Base-by-base conservation (phyloP, 352 stramenopile genomes). In the Globisporangium orthogonon region DNA sequence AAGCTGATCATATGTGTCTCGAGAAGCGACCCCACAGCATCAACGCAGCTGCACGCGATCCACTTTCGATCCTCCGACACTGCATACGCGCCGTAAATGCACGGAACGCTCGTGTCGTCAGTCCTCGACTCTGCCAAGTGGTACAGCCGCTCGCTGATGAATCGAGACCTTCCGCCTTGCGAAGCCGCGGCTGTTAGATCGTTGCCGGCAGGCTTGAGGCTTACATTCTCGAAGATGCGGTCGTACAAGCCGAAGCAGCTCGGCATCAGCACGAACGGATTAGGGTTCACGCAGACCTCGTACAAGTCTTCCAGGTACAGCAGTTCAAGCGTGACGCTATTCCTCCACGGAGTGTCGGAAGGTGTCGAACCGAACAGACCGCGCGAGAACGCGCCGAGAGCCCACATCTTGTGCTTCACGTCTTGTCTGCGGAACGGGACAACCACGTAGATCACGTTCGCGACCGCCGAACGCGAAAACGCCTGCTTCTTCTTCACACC, bases 251-350 rank as follows among this genome's bases (percentile, higher is more conserved):
- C 66, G 59, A 91, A 86, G 54, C 76, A 81, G 46, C 54, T 71
- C 7, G 79, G 71, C 61, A 89, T 73, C 33, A 88, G 56, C 37
- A 71, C 61, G 37, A 79, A 75, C 14, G 82, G 82, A 30, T 71
- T 86, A 18, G 77, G 67, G 40, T 87, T 82, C 40, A 91, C 62
- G 39, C 72, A 67, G 2, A 83, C 73, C 57, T 86, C 76, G 53
- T 84, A 86, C 51, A 91, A 44, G 46, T 91, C 79, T 47, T 91
- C 82, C 45, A 91, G 56, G 35, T 74, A 91, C 35, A 91, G 60
- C 50, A 89, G 60, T 58, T 89, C 82, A 28, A 91, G 60, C 14
- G 76, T 86, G 17, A 91, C 69, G 17, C 76, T 87, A n/a, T 65
- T 54, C 28, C 62, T 70, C 79, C 77, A 90, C 5, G 46, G 17